Evolutionary conservation across 2,329 filamentous ascomycete genomes (phyloP).

Genomic region (Zymoseptoria pseudotritici): DNA sequence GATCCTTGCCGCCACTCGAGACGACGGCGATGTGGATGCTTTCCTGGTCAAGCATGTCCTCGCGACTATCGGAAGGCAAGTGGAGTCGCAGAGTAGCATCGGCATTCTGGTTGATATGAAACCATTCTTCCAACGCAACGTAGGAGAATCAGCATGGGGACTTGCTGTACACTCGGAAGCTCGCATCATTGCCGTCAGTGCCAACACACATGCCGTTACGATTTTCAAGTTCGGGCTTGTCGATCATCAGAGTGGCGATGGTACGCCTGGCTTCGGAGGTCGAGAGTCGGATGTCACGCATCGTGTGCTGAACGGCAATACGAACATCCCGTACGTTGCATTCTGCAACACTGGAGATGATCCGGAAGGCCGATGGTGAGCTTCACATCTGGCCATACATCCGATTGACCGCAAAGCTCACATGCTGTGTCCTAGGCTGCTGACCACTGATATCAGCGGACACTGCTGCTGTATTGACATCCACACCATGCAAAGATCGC

Average conservation of each 20-base stretch:
- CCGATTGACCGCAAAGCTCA: not conserved
- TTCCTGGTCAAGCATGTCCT: constrained; percentile 33
- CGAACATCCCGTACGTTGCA: constrained; percentile 51
- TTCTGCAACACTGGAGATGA: constrained; percentile 54
- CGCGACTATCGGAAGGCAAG: constrained; percentile 26
- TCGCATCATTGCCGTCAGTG: constrained; percentile 78
- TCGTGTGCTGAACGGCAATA: constrained; percentile 23
- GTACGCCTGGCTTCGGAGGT: constrained; percentile 2
- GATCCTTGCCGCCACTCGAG: constrained; percentile 45
- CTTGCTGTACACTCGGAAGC: constrained; percentile 72
- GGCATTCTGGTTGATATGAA: constrained; percentile 35
- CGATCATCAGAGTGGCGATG: constrained; percentile 17
- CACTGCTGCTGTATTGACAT: constrained; percentile 26
- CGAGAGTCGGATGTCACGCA: constrained; percentile 23
- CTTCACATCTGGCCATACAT: not conserved
- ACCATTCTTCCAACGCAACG: constrained; percentile 67
- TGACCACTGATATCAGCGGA: constrained; percentile 48
- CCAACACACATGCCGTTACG: constrained; percentile 58
- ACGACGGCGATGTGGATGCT: constrained; percentile 50
- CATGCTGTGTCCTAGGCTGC: constrained; percentile 27
- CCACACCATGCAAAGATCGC: constrained; percentile 14
- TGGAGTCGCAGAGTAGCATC: constrained; percentile 18
- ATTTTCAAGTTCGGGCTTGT: constrained; percentile 54
- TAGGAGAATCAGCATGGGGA: constrained; percentile 79
- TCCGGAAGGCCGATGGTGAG: constrained; percentile 43